Evolutionary conservation across 1,284 basidiomycete genomes (phyloP), one percentile per base, ranked within the genome.

Genomic region (Moniliella sp.): DNA sequence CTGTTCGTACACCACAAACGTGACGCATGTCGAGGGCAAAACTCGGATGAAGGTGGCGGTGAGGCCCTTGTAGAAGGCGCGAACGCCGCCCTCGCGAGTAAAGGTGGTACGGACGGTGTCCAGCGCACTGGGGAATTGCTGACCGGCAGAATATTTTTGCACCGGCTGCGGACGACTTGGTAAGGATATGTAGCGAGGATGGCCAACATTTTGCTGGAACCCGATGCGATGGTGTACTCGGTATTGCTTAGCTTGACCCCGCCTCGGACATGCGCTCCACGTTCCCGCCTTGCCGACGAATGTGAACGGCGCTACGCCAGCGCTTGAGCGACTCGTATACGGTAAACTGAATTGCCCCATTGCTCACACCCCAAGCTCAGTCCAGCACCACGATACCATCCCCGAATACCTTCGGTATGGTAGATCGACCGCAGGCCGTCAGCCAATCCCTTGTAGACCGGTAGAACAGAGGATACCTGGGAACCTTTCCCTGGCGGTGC

Each of bases 1-100:
- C 26, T 94, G 93, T 62, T 94, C 91, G 58, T 94, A 97, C 12
- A 93, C 84, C 23, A 97, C 88, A 54, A 97, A 93, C 1, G 88
- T 94, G 30, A 93, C 80, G 59, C 88, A 94, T 1, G 88, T 97
- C 13, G 88, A 88, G 0, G 88, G 88, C 5, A 97, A 67, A 31
- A 97, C 84, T 18, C 88, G 72, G 9, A 97, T 74, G n/a, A 88
- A 69, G 57, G 94, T 97, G n/a, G 83, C 84, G 4, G 75, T 83
- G 11, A 97, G 67, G 0, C 88, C 88, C 40, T 86, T 80, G 64
- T 94, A 99, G 61, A 97, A 94, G 0, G 81, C 88, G 32, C 68
- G 64, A 5, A 76, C 18, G 5, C 86, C 80, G 21, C 21, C 21
- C 58, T 93, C 86, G 39, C 75, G 67, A 18, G 64, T 60, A 69